Evolutionary conservation across 2,329 filamentous ascomycete species (phyloP), one percentile per base, ranked within the genome.

Genomic region (Colletotrichum sp.): DNA sequence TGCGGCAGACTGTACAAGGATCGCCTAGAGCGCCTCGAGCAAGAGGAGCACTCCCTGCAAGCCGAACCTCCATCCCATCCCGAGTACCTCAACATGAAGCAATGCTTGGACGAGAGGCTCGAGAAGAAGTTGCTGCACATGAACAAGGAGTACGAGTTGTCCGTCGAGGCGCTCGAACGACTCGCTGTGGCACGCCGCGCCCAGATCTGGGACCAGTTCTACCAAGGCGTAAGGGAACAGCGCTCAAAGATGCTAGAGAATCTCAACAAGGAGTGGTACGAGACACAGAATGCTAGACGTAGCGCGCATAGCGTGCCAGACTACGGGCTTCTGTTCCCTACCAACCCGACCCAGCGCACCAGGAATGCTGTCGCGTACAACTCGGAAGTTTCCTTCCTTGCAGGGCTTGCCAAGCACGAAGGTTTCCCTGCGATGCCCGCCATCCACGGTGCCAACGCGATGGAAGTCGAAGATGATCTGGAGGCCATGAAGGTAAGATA

Each of bases 381-480:
- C 83, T 94, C 94, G 78, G 97, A 99, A 83, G 96, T 99, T 6
- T 98, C 96, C 0, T 92, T 98, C 32, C 87, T 99, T 73, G 93
- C 96, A 8, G 96, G 96, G 48, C 90, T 98, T 68, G 96, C 96
- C 44, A 98, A 98, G 85, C 96, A 98, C 83, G 93, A 98, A 81
- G 97, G 97, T 28, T 99, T 99, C 85, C 97, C 97, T 44, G 96
- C 96, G 36, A 97, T 96, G n/a, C 97, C 97, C 25, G 90, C 94
- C 39, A 93, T 99, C 85, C 89, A 89, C 74, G 91, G 94, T 57
- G 94, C 95, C 30, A 93, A 93, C 48, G 85, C 90, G 27, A 88
- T 90, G 13, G 95, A 98, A 81, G 86, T 97, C 63, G 95, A 98
- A 71, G 94, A 96, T 66, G 97, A 99, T 85, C 88, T 98, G 78